Percentiles rank a stretch among this genome's conserved stretches.
These are phyloP conservation scores for Pinus taeda DNA, from an alignment of 75 land plant species.

Conservation along the genomic window DNA sequence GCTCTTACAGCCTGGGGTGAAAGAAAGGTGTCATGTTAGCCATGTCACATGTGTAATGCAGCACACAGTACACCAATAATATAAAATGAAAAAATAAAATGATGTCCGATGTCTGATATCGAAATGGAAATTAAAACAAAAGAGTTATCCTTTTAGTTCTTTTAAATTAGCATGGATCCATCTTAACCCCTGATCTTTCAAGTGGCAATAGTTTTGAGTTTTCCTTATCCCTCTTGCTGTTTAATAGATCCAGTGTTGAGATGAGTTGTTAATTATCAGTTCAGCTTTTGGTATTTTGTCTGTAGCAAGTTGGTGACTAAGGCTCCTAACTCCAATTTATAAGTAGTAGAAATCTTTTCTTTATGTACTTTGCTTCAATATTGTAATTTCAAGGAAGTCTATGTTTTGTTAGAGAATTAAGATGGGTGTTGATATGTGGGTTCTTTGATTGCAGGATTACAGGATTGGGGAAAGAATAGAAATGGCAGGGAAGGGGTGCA, in stretches of 20 bases:
- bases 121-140: too few species aligned
- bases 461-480: conserved; percentile 89
- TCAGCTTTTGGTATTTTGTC: background rate
- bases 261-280: background rate
- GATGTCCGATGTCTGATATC: too few species aligned
- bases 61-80: too few species aligned
- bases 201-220: too few species aligned
- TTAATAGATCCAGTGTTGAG: background rate
- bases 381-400: background rate
- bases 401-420: background rate
- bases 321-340: background rate
- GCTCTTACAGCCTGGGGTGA: too few species aligned
- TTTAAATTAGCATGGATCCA: too few species aligned
- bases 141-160: too few species aligned
- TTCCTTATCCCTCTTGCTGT: too few species aligned
- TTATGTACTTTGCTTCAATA: background rate
- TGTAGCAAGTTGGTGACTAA: background rate
- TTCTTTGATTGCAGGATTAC: conserved; percentile 49
- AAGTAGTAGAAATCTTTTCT: background rate
- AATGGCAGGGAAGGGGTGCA: conserved; percentile 91
- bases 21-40: too few species aligned
- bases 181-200: too few species aligned
- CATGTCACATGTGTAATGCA: too few species aligned
- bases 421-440: background rate
- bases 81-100: too few species aligned